Evolutionary conservation across 2,329 filamentous ascomycete species (phyloP).

Genomic region (Botrytis fragariae): DNA sequence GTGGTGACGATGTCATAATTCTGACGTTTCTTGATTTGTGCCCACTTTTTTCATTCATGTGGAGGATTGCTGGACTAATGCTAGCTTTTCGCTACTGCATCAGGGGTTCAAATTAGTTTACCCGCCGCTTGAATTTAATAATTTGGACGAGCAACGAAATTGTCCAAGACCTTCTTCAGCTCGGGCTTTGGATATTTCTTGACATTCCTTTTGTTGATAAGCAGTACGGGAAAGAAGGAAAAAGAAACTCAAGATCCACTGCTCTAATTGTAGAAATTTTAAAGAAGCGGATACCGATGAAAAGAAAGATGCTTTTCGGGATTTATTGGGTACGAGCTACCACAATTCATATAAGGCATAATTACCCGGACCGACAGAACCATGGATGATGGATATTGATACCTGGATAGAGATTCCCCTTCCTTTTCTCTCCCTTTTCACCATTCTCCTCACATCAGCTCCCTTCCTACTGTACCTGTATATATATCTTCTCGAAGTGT

Average conservation of each 20-base stretch:
- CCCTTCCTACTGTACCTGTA: background rate
- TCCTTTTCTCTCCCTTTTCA: background rate
- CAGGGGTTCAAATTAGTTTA: slow-evolving; percentile 5
- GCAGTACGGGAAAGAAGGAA: background rate
- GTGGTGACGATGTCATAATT: slow-evolving; percentile 15
- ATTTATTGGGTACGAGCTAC: background rate
- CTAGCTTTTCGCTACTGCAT: slow-evolving; percentile 4
- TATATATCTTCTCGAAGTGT: background rate
- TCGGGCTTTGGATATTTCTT: background rate
- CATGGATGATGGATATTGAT: background rate
- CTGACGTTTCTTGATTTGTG: slow-evolving; percentile 9
- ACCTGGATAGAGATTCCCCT: no score
- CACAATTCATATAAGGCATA: slow-evolving; percentile 6
- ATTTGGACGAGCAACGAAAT: background rate
- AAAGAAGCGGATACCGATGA: background rate
- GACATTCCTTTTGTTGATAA: background rate
- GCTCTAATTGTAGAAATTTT: slow-evolving; percentile 6
- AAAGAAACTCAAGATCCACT: background rate
- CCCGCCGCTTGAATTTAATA: background rate
- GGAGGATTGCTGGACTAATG: slow-evolving; percentile 1
- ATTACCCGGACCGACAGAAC: background rate
- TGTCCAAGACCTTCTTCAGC: background rate
- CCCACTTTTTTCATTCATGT: slow-evolving; percentile 6
- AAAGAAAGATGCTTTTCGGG: background rate
- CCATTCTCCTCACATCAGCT: background rate